phyloP scores from a whole-genome alignment of 768 basidiomycete genomes.

The Tulasnella sp. region DNA sequence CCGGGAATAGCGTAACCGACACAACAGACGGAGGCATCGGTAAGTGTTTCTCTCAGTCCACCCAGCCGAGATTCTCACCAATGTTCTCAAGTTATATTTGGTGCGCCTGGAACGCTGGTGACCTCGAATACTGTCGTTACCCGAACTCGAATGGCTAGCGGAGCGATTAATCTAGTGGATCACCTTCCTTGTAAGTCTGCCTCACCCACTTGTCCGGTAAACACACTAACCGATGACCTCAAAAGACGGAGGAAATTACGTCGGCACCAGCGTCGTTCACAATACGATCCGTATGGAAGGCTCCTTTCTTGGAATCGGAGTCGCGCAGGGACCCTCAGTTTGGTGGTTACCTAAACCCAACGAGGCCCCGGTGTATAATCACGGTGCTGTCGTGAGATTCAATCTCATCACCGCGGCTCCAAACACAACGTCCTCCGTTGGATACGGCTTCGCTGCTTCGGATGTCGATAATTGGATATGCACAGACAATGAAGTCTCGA shows the following conservation, averaged over 20 bases:
- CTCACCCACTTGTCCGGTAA: background rate
- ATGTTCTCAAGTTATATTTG: slow-evolving; percentile 26
- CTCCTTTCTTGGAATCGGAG: slow-evolving; percentile 30
- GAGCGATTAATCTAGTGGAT: slow-evolving; percentile 34
- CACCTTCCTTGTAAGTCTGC: slow-evolving; percentile 28
- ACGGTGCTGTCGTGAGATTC: slow-evolving; percentile 30
- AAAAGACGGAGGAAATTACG: slow-evolving; percentile 9
- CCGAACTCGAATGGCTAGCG: slow-evolving; percentile 28
- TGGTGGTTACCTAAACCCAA: slow-evolving; percentile 28
- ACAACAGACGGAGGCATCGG: slow-evolving; percentile 33
- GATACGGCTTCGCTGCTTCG: slow-evolving; percentile 32
- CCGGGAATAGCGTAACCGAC: slow-evolving; percentile 31
- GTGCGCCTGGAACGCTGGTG: slow-evolving; percentile 31
- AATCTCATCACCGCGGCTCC: slow-evolving; percentile 30
- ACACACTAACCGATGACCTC: background rate
- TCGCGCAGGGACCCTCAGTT: slow-evolving; percentile 31
- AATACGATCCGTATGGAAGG: slow-evolving; percentile 32
- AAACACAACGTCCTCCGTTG: slow-evolving; percentile 26
- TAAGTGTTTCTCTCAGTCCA: background rate
- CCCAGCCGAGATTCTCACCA: background rate
- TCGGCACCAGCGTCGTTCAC: slow-evolving; percentile 30
- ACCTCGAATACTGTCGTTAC: slow-evolving; percentile 32
- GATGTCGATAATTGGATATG: slow-evolving; percentile 32
- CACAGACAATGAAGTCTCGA: slow-evolving; percentile 30
- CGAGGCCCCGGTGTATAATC: slow-evolving; percentile 20